phyloP scores from a whole-genome alignment of 148 eudicot species.

The Diospyros kaki region DNA sequence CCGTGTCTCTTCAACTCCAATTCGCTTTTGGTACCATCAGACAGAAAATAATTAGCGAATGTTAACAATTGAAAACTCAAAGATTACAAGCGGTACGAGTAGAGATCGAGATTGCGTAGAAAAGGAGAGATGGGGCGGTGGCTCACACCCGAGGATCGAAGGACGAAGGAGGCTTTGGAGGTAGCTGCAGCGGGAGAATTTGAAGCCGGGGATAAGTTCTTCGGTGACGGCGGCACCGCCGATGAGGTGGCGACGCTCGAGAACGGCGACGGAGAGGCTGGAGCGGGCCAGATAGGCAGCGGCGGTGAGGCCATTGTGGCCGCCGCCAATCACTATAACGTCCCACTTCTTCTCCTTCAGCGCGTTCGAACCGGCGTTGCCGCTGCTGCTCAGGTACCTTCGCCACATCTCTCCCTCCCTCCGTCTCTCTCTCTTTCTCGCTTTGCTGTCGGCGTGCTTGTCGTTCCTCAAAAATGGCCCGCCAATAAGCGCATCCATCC shows the following conservation, averaged over 20 bases:
- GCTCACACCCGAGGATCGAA: conserved; percentile 48
- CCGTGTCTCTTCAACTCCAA: conserved; percentile 82
- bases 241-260: conserved; percentile 83
- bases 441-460: not conserved
- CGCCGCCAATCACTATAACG: conserved; percentile 84
- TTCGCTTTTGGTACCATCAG: conserved; percentile 37
- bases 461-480: too few species aligned
- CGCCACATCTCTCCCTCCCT: conserved; percentile 39
- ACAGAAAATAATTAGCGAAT: not conserved
- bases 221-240: conserved; percentile 98
- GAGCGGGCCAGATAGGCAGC: conserved; percentile 89
- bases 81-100: not conserved
- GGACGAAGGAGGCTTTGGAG: conserved; percentile 98
- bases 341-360: conserved; percentile 71
- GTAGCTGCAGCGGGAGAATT: conserved; percentile 95
- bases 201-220: conserved; percentile 86
- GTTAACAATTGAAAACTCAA: not conserved
- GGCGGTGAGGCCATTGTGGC: conserved; percentile 93
- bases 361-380: conserved; percentile 17
- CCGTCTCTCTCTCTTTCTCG: not conserved
- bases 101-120: not conserved
- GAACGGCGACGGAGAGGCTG: conserved; percentile 94
- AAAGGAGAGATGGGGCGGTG: not conserved
- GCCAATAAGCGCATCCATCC: too few species aligned
- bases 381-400: conserved; percentile 37